phyloP scores from a whole-genome alignment of 495 filamentous ascomycete genomes.

The Lasiosphaeriaceae sp. region DNA sequence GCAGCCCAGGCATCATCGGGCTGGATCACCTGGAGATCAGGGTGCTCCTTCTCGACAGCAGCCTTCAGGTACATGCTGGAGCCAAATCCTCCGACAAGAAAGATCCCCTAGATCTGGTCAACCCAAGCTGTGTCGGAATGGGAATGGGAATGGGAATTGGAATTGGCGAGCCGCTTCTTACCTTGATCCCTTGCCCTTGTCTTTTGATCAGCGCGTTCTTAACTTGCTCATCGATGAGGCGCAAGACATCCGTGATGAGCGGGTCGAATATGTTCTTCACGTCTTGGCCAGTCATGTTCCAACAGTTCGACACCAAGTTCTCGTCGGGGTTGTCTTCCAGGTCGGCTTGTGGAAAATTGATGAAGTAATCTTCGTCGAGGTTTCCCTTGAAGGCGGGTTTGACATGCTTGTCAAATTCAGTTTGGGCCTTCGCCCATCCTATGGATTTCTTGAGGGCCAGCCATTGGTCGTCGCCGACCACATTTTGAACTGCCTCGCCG shows the following conservation, averaged over 20 bases:
- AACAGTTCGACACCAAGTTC: slow-evolving; percentile 18
- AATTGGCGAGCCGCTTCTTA: slow-evolving; percentile 1
- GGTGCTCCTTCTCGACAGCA: slow-evolving; percentile 12
- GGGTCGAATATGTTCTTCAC: slow-evolving; percentile 37
- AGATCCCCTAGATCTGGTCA: slow-evolving; percentile 21
- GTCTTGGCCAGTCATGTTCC: slow-evolving; percentile 26
- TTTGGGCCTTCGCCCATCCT: slow-evolving; percentile 10
- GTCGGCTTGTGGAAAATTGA: slow-evolving; percentile 28
- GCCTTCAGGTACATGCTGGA: slow-evolving; percentile 34
- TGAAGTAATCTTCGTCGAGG: slow-evolving; percentile 18
- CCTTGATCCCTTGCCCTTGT: background rate
- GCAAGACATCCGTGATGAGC: slow-evolving; percentile 31
- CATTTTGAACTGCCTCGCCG: slow-evolving; percentile 17
- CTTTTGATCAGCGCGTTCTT: background rate
- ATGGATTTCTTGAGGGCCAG: slow-evolving; percentile 15
- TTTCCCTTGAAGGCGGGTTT: slow-evolving; percentile 24
- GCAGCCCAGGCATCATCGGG: slow-evolving; percentile 3
- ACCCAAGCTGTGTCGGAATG: no score
- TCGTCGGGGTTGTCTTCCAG: slow-evolving; percentile 21
- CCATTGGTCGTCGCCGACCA: slow-evolving; percentile 25
- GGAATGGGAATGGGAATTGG: background rate
- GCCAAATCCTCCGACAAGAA: slow-evolving; percentile 45
- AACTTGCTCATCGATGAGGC: slow-evolving; percentile 23
- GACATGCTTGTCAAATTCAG: slow-evolving; percentile 25
- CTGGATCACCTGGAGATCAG: background rate